Evolutionary conservation across 805 yeast species (phyloP), one percentile per base, ranked within the genome.

Genomic region (Monosporozyma siamensis): DNA sequence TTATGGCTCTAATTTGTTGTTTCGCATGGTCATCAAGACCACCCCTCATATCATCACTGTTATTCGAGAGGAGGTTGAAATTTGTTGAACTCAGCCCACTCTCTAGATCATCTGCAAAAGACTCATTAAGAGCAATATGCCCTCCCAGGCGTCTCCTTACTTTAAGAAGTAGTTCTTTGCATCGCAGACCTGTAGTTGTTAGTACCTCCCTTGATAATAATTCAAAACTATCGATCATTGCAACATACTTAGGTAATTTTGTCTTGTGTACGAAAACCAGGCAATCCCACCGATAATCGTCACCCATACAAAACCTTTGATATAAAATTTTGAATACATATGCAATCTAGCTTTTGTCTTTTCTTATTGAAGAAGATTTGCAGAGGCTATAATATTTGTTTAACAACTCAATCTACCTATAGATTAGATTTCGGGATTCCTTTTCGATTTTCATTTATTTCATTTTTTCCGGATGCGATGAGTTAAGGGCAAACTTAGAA

Each of bases 1-100:
- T 84, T 6, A 82, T 64, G 23, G 58, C 47, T 44, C 67, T 65
- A 2, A 84, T 75, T 42, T 64, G 70, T 14, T 52, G 51, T 57
- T 78, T 80, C 2, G 83, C 74, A 5, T 44, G 54, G 31, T 68
- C 75, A 55, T 75, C 78, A 27, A 84, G 64, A 0, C 92, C 92
- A n/a, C 61, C 52, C 42, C 94, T 70, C 1, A 64, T 32, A 52
- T 84, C 95, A 18, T 59, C 59, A 11, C 70, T 61, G 47, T 73
- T 73, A 37, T 72, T 68, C 3, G 64, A 48, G 3, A 53, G 50
- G 9, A 84, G 55, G 56, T 80, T 75, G 53, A 84, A 84, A 24
- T 66, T 71, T 32, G 62, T 65, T 4, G 90, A 82, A 23, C 70
- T 63, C 20, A 84, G 58, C 0, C 90, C 90, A 6, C 65, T 61